Evolutionary conservation across 2,329 filamentous ascomycete species (phyloP).

Genomic region (Calonectria pteridis): DNA sequence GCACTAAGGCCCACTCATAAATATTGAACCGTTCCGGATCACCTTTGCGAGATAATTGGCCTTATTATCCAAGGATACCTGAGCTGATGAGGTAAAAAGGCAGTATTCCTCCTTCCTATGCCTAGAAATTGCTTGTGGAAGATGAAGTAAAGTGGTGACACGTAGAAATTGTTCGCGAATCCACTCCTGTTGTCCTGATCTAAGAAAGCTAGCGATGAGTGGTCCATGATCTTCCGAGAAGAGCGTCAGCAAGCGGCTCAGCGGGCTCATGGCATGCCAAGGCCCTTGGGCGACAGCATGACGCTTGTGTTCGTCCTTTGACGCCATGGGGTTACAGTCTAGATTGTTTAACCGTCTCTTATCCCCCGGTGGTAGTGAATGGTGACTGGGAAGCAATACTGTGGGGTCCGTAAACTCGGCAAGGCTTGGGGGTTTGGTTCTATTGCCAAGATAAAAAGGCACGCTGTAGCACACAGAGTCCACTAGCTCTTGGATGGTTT

Average conservation of each 20-base stretch:
- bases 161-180: background rate
- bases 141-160: background rate
- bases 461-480: constrained; percentile 27
- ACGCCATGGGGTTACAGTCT: background rate
- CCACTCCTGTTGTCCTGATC: background rate
- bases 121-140: background rate
- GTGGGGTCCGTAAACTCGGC: background rate
- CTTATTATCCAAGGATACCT: background rate
- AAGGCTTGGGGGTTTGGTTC: background rate
- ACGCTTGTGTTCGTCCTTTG: background rate
- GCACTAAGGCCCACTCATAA: background rate
- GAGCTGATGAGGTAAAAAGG: background rate
- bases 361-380: background rate
- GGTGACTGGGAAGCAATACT: background rate
- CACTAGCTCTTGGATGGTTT: background rate
- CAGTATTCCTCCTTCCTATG: too few species aligned
- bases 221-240: background rate
- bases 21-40: background rate
- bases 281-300: background rate
- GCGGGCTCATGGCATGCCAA: background rate
- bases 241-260: background rate
- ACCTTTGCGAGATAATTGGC: background rate
- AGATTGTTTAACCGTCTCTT: background rate
- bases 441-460: constrained; percentile 36
- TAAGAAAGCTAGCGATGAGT: background rate